These are phyloP conservation scores for Clonostachys sp. DNA, from an alignment of 2,329 filamentous ascomycete species.

Conservation along the genomic window DNA sequence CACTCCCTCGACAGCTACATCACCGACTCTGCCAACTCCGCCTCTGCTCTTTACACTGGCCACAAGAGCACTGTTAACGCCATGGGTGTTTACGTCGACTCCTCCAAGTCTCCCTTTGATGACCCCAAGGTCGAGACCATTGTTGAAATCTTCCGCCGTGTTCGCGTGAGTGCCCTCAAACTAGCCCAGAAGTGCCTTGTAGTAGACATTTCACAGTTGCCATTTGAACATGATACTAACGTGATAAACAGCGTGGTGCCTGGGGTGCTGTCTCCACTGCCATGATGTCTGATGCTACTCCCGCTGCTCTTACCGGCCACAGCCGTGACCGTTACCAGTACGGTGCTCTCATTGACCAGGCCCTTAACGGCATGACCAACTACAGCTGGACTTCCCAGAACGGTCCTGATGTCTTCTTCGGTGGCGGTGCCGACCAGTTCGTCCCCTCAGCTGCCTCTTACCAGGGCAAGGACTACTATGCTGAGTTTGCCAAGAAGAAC, in stretches of 20 bases:
- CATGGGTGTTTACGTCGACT: conserved; percentile 76
- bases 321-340: conserved; percentile 67
- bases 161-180: conserved; percentile 46
- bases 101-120: conserved; percentile 67
- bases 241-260: conserved; percentile 34
- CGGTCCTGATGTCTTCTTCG: conserved; percentile 78
- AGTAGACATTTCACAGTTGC: neutral
- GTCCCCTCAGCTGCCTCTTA: conserved; percentile 62
- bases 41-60: conserved; percentile 74
- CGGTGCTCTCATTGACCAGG: conserved; percentile 69
- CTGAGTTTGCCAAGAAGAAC: conserved; percentile 65
- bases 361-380: conserved; percentile 71
- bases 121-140: conserved; percentile 86
- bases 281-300: conserved; percentile 76
- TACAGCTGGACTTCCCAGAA: conserved; percentile 74
- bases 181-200: too few relatives aligned
- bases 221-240: conserved; percentile 5
- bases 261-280: conserved; percentile 75
- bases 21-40: conserved; percentile 82
- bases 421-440: conserved; percentile 80
- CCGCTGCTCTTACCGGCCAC: conserved; percentile 69
- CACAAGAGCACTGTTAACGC: conserved; percentile 84
- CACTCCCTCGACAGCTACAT: conserved; percentile 83
- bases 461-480: conserved; percentile 73
- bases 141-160: conserved; percentile 69